Conservation (phyloP, 768 basidiomycete genomes). For the Suillus clintonianus region DNA sequence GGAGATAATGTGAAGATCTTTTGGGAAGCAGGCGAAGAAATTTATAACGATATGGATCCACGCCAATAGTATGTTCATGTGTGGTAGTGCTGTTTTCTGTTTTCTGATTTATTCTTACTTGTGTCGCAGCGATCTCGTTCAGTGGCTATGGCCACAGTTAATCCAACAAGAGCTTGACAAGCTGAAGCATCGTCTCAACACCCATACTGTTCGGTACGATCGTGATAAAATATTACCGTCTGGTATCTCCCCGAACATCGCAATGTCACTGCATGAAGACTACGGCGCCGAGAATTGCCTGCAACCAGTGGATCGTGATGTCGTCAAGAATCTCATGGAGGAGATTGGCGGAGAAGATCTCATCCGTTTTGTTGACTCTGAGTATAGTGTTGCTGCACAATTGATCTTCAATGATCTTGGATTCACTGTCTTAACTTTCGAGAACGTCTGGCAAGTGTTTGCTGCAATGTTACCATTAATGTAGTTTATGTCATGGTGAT, state of each 20-base stretch:
- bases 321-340: constrained; percentile 22
- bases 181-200: constrained; percentile 18
- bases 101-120: no score
- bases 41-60: no score
- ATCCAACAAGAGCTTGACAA: constrained; percentile 26
- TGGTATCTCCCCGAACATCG: constrained; percentile 22
- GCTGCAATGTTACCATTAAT: constrained; percentile 18
- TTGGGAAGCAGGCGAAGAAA: background rate
- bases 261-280: constrained; percentile 13
- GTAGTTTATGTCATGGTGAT: constrained; percentile 5
- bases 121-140: constrained; percentile 23
- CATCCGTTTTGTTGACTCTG: constrained; percentile 18
- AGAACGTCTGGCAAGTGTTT: constrained; percentile 23
- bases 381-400: constrained; percentile 18
- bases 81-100: background rate
- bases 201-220: constrained; percentile 16
- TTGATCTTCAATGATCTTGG: constrained; percentile 13
- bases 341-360: constrained; percentile 23
- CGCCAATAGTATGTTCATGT: no score
- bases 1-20: background rate
- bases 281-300: constrained; percentile 22
- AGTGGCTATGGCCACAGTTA: constrained; percentile 33
- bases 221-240: constrained; percentile 19
- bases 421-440: constrained; percentile 10
- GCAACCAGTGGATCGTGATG: constrained; percentile 15